phyloP scores from a whole-genome alignment of 2,329 filamentous ascomycete species.

The Stachybotrys chartarum region DNA sequence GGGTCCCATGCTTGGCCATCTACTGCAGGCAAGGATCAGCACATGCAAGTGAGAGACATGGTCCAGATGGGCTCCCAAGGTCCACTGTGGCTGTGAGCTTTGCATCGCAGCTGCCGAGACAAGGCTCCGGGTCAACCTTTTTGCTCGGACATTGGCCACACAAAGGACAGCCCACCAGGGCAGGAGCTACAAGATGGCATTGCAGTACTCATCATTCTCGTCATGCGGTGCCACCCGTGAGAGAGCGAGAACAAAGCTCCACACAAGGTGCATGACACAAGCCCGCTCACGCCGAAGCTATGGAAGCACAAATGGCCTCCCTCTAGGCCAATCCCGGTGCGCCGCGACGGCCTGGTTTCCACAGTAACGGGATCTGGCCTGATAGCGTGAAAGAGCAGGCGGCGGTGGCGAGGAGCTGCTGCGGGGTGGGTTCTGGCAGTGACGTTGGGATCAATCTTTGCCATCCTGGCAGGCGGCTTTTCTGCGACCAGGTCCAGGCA shows the following conservation, averaged over 20 bases:
- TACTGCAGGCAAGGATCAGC: not conserved
- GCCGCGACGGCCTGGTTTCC: not conserved
- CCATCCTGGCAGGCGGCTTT: not conserved
- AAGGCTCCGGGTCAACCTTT: not conserved
- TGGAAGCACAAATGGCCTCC: not conserved
- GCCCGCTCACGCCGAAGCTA: not conserved
- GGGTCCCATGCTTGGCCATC: not conserved
- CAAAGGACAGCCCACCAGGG: not conserved
- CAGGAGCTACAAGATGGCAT: not conserved
- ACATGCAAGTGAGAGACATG: slow-evolving; percentile 14
- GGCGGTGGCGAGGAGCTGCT: not conserved
- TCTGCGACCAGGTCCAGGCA: not conserved
- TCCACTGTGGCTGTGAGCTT: slow-evolving; percentile 12
- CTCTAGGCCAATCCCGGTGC: not conserved
- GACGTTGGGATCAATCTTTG: not conserved
- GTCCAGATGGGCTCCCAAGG: slow-evolving; percentile 9
- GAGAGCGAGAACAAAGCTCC: too few species aligned
- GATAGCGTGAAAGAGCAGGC: not conserved
- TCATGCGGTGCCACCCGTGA: too few species aligned
- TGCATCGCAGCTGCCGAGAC: not conserved
- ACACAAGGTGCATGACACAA: not conserved
- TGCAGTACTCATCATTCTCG: too few species aligned
- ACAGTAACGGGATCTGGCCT: not conserved
- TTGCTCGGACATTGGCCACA: not conserved
- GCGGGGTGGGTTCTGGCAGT: not conserved